Conservation (phyloP, 352 stramenopile genomes). For the Phytophthora pseudosyringae region DNA sequence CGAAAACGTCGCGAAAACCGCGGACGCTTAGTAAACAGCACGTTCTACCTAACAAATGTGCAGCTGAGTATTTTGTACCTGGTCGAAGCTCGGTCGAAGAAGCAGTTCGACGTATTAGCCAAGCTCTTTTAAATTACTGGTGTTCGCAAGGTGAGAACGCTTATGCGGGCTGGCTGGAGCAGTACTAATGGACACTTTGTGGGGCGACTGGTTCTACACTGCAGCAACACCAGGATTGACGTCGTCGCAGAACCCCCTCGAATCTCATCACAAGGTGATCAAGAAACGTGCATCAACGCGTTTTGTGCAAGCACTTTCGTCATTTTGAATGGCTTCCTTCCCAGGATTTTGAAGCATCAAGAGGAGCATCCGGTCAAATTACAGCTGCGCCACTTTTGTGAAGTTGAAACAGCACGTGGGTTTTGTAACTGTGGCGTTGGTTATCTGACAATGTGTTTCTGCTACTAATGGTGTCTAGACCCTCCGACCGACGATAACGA, state of each 20-base stretch:
- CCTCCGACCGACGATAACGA: too few relatives aligned
- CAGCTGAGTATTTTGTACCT: not conserved
- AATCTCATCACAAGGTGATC: not conserved
- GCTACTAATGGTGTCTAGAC: too few relatives aligned
- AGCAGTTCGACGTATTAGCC: too few relatives aligned
- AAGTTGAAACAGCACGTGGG: not conserved
- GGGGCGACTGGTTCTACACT: not conserved
- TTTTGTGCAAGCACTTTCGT: not conserved
- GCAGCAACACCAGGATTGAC: not conserved
- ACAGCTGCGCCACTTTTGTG: not conserved
- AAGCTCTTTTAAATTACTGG: too few relatives aligned
- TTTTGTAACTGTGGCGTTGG: too few relatives aligned
- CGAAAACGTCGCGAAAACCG: not conserved
- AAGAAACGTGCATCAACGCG: not conserved
- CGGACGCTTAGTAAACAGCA: not conserved
- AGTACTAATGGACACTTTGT: not conserved
- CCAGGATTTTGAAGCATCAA: conserved; percentile 3
- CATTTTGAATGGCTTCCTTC: not conserved
- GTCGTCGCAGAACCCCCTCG: not conserved
- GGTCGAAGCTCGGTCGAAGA: not conserved
- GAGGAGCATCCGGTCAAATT: not conserved
- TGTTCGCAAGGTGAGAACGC: too few relatives aligned
- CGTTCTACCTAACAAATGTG: conserved; percentile 1
- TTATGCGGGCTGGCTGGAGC: not conserved
- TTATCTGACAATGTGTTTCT: too few relatives aligned